Evolutionary conservation across 2,329 filamentous ascomycete species (phyloP), one percentile per base, ranked within the genome.

Genomic region (Ophiostoma perfectum): DNA sequence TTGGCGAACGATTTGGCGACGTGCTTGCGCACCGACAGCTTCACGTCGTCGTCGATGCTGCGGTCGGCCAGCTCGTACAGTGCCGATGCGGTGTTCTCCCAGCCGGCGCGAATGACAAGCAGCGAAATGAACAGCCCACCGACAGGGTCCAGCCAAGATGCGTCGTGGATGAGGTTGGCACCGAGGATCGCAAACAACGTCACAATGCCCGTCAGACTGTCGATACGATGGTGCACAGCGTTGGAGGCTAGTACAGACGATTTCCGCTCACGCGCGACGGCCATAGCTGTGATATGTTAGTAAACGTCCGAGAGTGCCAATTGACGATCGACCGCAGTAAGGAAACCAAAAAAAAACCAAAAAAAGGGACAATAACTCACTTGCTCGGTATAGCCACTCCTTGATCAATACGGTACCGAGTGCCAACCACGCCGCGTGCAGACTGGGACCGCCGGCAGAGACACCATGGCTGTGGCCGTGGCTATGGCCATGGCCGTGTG

Each of bases 201-300:
- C 68, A 98, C 95, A 74, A 98, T 91, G 72, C 94, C 94, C 1
- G 95, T 99, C 68, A 97, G 84, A 69, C 93, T 97, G 79, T 99
- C 95, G 76, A 99, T 89, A 70, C 95, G 92, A 81, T 98, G 95
- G 80, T 99, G 95, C 72, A 98, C 85, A 70, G 95, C 94, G 76
- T 99, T 99, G 69, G 93, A 97, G 52, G 94, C 93, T 38, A 99
- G 87, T 70, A 99, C 93, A 6, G 93, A 96, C 12, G 94, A 98
- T 77, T 97, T 96, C 77, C 94, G 91, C 79, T 97, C 92, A 74
- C 88, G 88, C 63, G 95, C 95, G 70, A 99, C 88, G 81, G 97
- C 98, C 89, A 98, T 96, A 66, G 92, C 92, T 96, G 65, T 66
- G 11, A 11, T 27, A 27, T 16, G 74, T 78, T 72, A 79, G 75